Base-by-base conservation (phyloP, 345 rosid species). In the Dovyalis caffra region DNA sequence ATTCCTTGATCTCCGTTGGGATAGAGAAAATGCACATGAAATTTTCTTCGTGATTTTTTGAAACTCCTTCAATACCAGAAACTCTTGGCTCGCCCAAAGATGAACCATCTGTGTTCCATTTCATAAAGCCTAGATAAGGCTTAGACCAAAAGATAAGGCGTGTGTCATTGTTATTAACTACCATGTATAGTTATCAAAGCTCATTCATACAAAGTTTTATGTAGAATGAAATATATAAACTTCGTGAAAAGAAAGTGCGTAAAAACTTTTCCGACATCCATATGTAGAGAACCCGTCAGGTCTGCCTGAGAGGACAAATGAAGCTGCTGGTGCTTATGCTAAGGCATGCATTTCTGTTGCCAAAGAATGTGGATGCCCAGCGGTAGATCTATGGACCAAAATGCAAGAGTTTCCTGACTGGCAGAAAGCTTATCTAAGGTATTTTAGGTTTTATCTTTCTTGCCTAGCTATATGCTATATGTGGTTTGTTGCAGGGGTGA, bases 231-330 rank as follows among this genome's bases (percentile, higher is more conserved):
- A 20, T 51, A 20, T 21, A 51, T 7, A 18, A 6, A 47, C n/a
- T 18, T 47, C 21, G 20, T 37, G 26, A 23, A 15, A 32, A 23
- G 32, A 28, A 65, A 47, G 5, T 34, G 1, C 28, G 10, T 34
- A 8, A 6, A 26, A 70, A 60, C 5, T 76, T 35, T 73, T 74
- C 85, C 91, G 99, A 53, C 74, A 83, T 75, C 97, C 97, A 73
- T 95, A 87, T 57, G 74, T 71, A 25, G 93, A 90, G 81, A 91
- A 92, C 74, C 84, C 83, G 6, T 64, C 26, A 38, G 94, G 92
- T 28, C 73, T 88, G 74, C 88, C 97, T 9, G 99, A 95, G 83
- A 91, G 97, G 73, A 92, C 97, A 0, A 92, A 95, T 64, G 97
- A 92, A 81, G 92, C 86, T n/a, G 97, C 95, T 4, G 89, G 92